Percentiles rank a stretch among this genome's conserved stretches.
Conservation (phyloP, 73 alveolate species). For the Durusdinium trenchii region DNA sequence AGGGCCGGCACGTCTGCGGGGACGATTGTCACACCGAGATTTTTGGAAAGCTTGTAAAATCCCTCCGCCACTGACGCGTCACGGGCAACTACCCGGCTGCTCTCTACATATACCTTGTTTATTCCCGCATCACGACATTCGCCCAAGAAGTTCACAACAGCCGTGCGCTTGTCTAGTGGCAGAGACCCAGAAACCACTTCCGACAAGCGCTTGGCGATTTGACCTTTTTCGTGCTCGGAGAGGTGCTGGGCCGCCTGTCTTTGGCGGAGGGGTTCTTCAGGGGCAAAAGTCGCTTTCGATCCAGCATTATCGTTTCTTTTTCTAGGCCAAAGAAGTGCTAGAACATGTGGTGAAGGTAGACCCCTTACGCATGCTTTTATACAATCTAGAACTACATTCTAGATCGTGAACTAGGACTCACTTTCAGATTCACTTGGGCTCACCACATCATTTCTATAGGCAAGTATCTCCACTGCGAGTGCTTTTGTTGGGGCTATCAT, state of each 20-base stretch:
- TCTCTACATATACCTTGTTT: background rate
- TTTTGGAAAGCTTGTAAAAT: background rate
- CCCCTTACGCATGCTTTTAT: too few relatives aligned
- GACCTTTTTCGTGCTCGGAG: background rate
- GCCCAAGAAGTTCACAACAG: background rate
- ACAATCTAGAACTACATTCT: too few relatives aligned
- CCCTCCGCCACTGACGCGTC: background rate
- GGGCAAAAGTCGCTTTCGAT: too few relatives aligned
- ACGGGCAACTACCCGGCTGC: constrained; percentile 6
- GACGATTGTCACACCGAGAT: background rate
- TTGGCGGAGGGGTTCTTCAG: too few relatives aligned
- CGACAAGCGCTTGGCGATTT: background rate
- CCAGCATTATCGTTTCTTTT: too few relatives aligned
- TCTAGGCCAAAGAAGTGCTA: too few relatives aligned
- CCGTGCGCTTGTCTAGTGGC: background rate
- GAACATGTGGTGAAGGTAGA: too few relatives aligned
- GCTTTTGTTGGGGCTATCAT: too few relatives aligned
- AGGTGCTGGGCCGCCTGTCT: background rate
- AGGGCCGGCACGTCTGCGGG: constrained; percentile 9
- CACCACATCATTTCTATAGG: too few relatives aligned
- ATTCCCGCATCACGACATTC: background rate
- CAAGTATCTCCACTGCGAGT: too few relatives aligned
- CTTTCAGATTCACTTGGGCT: too few relatives aligned
- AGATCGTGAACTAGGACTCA: too few relatives aligned
- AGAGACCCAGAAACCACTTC: background rate